Evolutionary conservation across 140 eudicot genomes (phyloP).

Genomic region (Anethum foeniculum): DNA sequence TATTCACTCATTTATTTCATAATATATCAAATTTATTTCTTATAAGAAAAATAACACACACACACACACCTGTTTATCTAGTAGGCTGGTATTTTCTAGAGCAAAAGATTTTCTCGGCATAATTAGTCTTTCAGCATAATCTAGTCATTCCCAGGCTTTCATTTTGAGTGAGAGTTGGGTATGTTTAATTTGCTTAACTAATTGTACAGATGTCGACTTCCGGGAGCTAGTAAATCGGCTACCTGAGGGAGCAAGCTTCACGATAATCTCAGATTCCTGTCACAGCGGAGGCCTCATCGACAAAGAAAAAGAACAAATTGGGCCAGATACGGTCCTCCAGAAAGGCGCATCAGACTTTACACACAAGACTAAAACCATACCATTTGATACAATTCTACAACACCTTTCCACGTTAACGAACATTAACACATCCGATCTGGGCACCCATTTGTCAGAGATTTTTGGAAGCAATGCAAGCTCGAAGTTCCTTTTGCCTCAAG

Average conservation of each 20-base stretch:
- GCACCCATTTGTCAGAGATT: slow-evolving; percentile 54
- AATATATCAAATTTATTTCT: too few species aligned
- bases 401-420: slow-evolving; percentile 46
- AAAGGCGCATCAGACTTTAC: not conserved
- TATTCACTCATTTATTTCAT: not conserved
- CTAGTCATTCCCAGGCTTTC: not conserved
- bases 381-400: slow-evolving; percentile 37
- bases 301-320: slow-evolving; percentile 85
- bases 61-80: not conserved
- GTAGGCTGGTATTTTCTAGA: not conserved
- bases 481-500: slow-evolving; percentile 35
- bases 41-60: not conserved
- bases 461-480: slow-evolving; percentile 62
- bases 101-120: too few species aligned
- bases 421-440: slow-evolving; percentile 43
- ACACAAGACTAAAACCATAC: slow-evolving; percentile 47
- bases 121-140: too few species aligned
- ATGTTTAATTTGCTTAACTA: not conserved
- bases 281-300: slow-evolving; percentile 92
- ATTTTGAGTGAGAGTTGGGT: not conserved
- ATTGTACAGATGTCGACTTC: slow-evolving; percentile 59
- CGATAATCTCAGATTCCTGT: slow-evolving; percentile 86
- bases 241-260: slow-evolving; percentile 67
- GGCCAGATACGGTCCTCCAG: slow-evolving; percentile 30
- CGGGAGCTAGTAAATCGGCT: slow-evolving; percentile 63